phyloP scores from a whole-genome alignment of 2,329 filamentous ascomycete genomes.

The Parafenestella ontariensis region DNA sequence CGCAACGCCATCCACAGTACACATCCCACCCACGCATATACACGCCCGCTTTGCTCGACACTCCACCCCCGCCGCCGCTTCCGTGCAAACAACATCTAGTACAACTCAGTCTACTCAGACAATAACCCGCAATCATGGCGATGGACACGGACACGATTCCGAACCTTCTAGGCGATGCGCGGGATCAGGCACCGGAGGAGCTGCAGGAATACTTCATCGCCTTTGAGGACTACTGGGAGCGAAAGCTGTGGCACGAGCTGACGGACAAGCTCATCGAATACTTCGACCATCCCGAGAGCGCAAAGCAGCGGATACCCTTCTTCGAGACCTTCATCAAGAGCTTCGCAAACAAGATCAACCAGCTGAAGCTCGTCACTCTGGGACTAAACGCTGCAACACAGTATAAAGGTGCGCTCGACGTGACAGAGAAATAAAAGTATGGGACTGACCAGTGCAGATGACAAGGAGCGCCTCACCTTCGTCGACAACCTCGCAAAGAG shows the following conservation, averaged over 20 bases:
- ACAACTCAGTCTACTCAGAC: neutral
- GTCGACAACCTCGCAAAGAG: constrained; percentile 82
- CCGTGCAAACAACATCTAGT: neutral
- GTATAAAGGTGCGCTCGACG: constrained; percentile 70
- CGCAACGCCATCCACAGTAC: constrained; percentile 29
- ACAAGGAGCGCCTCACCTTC: constrained; percentile 84
- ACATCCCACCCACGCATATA: constrained; percentile 27
- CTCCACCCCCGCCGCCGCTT: constrained; percentile 2
- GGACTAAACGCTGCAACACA: constrained; percentile 86
- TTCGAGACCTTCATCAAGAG: constrained; percentile 95
- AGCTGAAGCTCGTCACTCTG: constrained; percentile 92
- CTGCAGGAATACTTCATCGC: constrained; percentile 86
- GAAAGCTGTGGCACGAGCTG: constrained; percentile 98
- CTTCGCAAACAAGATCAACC: constrained; percentile 98
- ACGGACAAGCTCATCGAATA: constrained; percentile 87
- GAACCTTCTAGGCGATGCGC: constrained; percentile 90
- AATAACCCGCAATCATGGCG: constrained; percentile 37
- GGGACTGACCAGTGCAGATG: constrained; percentile 65
- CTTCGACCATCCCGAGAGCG: constrained; percentile 83
- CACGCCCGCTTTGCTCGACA: constrained; percentile 10
- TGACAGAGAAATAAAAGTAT: constrained; percentile 53
- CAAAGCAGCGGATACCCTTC: constrained; percentile 82
- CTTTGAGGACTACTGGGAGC: constrained; percentile 97
- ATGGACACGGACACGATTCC: constrained; percentile 91
- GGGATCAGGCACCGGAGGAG: constrained; percentile 85